These are phyloP conservation scores for Paratinospora sagittata DNA, from an alignment of 164 flowering plant species.

Conservation along the genomic window DNA sequence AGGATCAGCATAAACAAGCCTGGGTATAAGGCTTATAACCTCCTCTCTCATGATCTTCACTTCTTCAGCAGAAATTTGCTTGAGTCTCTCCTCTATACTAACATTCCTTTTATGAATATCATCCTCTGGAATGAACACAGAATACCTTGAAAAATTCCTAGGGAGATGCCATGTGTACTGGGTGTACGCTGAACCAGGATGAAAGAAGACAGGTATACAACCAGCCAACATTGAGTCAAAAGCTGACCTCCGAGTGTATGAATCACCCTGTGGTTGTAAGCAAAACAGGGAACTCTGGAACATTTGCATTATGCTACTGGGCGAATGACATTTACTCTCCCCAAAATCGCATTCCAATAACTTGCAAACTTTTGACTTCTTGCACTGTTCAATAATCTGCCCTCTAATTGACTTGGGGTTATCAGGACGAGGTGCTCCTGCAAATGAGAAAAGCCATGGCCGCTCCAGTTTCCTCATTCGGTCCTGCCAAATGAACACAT, in stretches of 20 bases:
- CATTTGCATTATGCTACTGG: constrained; percentile 88
- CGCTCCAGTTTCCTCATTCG: constrained; percentile 74
- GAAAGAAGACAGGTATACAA: constrained; percentile 93
- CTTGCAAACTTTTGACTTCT: constrained; percentile 51
- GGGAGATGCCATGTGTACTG: constrained; percentile 99
- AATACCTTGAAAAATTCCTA: constrained; percentile 60
- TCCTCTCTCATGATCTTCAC: constrained; percentile 80
- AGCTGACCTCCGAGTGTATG: constrained; percentile 81
- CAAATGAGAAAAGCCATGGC: constrained; percentile 86
- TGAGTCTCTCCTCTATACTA: constrained; percentile 67
- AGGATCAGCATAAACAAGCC: constrained; percentile 83
- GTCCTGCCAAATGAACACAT: constrained; percentile 79
- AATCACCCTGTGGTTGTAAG: constrained; percentile 93
- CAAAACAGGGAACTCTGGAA: constrained; percentile 87
- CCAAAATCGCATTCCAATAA: constrained; percentile 83
- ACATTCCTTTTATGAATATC: constrained; percentile 61
- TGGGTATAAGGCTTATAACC: constrained; percentile 75
- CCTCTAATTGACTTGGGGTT: constrained; percentile 77
- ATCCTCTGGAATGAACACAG: constrained; percentile 88
- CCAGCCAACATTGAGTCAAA: constrained; percentile 93
- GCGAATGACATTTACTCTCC: constrained; percentile 87
- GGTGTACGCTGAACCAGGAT: constrained; percentile 84
- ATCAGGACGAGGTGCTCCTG: constrained; percentile 91
- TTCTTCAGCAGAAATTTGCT: constrained; percentile 54
- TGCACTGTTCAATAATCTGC: constrained; percentile 77